A percentile compares a stretch with the other conserved stretches of the same genome.
Evolutionary conservation across 495 filamentous ascomycete species (phyloP).

Genomic region (Lasiosphaeris hirsuta): DNA sequence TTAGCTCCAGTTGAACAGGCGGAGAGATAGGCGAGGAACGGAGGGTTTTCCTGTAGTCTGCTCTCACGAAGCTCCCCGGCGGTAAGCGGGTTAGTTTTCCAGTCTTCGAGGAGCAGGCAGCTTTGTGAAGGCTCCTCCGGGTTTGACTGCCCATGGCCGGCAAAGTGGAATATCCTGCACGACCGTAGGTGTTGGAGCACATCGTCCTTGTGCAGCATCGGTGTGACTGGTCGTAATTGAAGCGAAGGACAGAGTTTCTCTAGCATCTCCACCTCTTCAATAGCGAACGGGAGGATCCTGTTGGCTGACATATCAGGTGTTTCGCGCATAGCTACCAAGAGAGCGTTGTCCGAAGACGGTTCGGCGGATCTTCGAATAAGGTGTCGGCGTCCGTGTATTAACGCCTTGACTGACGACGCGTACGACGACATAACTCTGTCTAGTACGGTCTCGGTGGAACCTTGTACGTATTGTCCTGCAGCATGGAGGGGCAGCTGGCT

Average conservation of each 20-base stretch:
- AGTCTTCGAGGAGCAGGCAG: slow-evolving; percentile 3
- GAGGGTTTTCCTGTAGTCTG: neutral
- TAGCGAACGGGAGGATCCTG: too few relatives aligned
- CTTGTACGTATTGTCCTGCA: neutral
- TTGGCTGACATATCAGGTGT: too few relatives aligned
- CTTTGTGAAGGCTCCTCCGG: neutral
- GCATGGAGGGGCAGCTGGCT: slow-evolving; percentile 3
- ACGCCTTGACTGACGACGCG: neutral
- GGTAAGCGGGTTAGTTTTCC: neutral
- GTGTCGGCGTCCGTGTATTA: neutral
- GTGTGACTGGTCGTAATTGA: neutral
- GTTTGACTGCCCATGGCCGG: slow-evolving; percentile 1
- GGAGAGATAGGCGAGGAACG: neutral
- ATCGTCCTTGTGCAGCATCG: neutral
- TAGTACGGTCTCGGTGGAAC: neutral
- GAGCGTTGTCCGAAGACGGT: too few relatives aligned
- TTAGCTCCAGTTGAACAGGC: slow-evolving; percentile 1
- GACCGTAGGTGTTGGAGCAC: neutral
- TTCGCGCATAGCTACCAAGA: too few relatives aligned
- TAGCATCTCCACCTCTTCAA: too few relatives aligned
- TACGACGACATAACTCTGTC: slow-evolving; percentile 3
- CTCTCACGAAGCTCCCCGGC: neutral
- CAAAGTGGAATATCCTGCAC: slow-evolving; percentile 4
- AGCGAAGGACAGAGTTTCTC: too few relatives aligned
- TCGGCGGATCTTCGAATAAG: neutral